Base-by-base conservation (phyloP, 169 alveolate species). In the Cryptosporidium andersoni region DNA sequence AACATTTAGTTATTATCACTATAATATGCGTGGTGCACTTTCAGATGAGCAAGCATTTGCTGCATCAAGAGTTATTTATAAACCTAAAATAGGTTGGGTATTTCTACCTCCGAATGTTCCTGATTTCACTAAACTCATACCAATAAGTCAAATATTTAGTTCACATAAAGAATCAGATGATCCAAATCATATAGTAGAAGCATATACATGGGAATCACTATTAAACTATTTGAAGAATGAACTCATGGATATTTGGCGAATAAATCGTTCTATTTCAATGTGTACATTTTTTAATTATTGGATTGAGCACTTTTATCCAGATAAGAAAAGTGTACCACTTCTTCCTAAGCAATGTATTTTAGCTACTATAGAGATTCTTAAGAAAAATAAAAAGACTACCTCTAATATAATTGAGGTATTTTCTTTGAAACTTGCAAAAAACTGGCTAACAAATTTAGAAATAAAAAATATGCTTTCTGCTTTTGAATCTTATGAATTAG, bases 1-100 rank as follows among this genome's bases (percentile, higher is more conserved):
- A 25, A 55, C 85, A 40, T 74, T 74, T 64, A 74, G 85, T 43
- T 74, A 58, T 34, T 74, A 58, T 58, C 55, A n/a, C 40, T 74
- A 58, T 53, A 14, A 42, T 11, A 52, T 74, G 2, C 55, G 60
- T 8, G 85, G 85, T 42, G 85, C 85, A 5, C 64, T 74, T 16
- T 74, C 85, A 4, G 85, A 74, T 25, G 85, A 74, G 37, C 85
- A 74, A 36, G 85, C 85, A 3, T 74, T 74, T 58, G 85, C 85
- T 16, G 52, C 85, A n/a, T 63, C 85, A 4, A 74, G 85, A 74
- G 85, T 74, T 6, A 58, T 74, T 74, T 74, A 74, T 51, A 74
- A 74, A 40, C 64, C 85, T 11, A 74, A 58, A 14, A 3, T 58
- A 45, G 85, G 85, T 2, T 74, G 85, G 85, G 64, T 25, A 7